phyloP scores from a whole-genome alignment of 2,329 filamentous ascomycete genomes.

The Iodosphaeria phyllophila region DNA sequence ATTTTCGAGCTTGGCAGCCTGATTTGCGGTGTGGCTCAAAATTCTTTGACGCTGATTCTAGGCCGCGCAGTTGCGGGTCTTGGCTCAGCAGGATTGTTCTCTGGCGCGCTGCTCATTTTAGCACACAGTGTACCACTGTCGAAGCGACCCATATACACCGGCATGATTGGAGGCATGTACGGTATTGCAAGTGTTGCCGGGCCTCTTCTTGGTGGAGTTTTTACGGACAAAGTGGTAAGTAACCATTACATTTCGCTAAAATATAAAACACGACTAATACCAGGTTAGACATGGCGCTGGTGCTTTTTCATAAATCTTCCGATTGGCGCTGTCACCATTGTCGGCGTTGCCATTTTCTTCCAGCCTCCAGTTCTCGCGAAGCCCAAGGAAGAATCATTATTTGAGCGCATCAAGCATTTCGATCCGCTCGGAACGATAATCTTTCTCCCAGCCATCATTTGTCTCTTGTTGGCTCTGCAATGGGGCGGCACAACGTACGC shows the following conservation, averaged over 20 bases:
- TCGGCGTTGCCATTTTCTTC: conserved; percentile 10
- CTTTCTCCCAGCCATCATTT: conserved; percentile 18
- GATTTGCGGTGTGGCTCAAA: conserved; percentile 16
- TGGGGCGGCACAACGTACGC: conserved; percentile 21
- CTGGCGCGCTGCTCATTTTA: conserved; percentile 2
- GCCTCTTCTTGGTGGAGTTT: conserved; percentile 13
- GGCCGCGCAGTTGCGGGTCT: conserved; percentile 17
- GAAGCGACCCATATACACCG: conserved; percentile 8
- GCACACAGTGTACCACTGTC: conserved; percentile 7
- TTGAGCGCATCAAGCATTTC: conserved; percentile 8
- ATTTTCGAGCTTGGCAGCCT: conserved; percentile 19
- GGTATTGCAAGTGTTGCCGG: conserved; percentile 19
- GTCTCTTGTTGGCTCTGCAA: conserved; percentile 25
- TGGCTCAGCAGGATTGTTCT: conserved; percentile 14
- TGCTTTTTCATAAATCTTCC: conserved; percentile 16
- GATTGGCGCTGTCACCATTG: conserved; percentile 10
- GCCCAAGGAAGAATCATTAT: conserved; percentile 4
- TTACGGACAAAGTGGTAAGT: conserved; percentile 14
- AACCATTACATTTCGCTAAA: background rate
- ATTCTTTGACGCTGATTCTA: conserved; percentile 13
- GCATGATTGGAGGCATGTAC: conserved; percentile 14
- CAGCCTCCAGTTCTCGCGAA: conserved; percentile 4
- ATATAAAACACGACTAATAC: background rate
- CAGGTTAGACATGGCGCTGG: conserved; percentile 12
- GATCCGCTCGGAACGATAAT: conserved; percentile 11